Percentiles rank a stretch among this genome's conserved stretches.
These are phyloP conservation scores for Amylocystis lapponica DNA, from an alignment of 768 basidiomycete genomes.

Conservation along the genomic window DNA sequence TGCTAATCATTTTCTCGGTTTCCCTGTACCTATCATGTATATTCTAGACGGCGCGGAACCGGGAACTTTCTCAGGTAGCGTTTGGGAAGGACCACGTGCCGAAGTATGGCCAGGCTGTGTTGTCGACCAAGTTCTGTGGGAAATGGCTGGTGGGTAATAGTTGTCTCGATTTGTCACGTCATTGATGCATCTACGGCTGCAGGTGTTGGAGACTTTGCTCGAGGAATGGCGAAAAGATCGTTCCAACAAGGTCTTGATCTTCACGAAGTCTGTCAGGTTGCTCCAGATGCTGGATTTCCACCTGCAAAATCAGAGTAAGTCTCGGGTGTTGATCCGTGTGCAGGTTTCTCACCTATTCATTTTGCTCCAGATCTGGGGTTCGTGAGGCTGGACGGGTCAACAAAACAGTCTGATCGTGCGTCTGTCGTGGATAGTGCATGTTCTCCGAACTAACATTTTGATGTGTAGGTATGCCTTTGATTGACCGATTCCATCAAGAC, in stretches of 20 bases:
- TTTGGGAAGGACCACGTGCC: constrained; percentile 56
- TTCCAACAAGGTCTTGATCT: constrained; percentile 86
- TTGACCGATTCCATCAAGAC: constrained; percentile 78
- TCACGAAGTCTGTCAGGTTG: constrained; percentile 89
- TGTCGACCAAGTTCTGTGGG: constrained; percentile 66
- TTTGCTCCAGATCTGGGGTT: constrained; percentile 42
- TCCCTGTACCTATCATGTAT: neutral
- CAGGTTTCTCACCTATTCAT: neutral
- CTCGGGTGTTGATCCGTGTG: constrained; percentile 15
- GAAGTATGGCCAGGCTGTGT: constrained; percentile 56
- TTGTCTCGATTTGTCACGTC: neutral
- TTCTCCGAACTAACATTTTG: constrained; percentile 1
- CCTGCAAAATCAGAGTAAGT: constrained; percentile 49
- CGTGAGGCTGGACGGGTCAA: constrained; percentile 76
- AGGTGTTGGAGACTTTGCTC: constrained; percentile 67
- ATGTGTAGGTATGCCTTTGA: constrained; percentile 70
- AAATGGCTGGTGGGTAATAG: constrained; percentile 71
- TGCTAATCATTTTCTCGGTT: neutral
- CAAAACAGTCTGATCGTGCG: constrained; percentile 62
- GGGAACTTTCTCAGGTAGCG: constrained; percentile 54
- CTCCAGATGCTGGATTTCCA: constrained; percentile 82
- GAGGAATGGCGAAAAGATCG: constrained; percentile 58
- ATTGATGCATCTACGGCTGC: neutral
- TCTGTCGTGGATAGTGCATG: constrained; percentile 1
- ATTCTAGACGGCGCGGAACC: constrained; percentile 45